A percentile compares a stretch with the other conserved stretches of the same genome.
These are phyloP conservation scores for Colletotrichum lini DNA, from an alignment of 2,329 filamentous ascomycete species.

Conservation along the genomic window DNA sequence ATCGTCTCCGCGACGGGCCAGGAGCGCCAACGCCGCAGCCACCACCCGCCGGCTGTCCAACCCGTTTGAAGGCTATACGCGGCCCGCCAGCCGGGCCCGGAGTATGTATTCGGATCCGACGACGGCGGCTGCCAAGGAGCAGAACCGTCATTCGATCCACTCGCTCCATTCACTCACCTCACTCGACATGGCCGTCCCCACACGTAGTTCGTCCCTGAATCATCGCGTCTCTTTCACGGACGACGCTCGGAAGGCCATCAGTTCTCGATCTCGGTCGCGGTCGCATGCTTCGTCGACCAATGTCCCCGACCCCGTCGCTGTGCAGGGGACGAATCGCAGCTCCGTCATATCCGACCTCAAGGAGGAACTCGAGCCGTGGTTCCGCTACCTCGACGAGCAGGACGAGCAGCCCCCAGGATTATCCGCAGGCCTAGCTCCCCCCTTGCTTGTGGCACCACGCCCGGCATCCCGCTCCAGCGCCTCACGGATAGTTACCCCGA, in stretches of 20 bases:
- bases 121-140: conserved; percentile 6
- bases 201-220: conserved; percentile 39
- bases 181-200: conserved; percentile 39
- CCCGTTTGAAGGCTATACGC: conserved; percentile 40
- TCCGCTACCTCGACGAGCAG: conserved; percentile 41
- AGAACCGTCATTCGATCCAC: conserved; percentile 21
- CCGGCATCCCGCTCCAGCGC: conserved; percentile 16
- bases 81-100: conserved; percentile 38
- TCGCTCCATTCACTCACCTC: conserved; percentile 23
- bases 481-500: conserved; percentile 12
- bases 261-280: conserved; percentile 22
- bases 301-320: conserved; percentile 19
- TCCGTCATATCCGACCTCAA: conserved; percentile 41
- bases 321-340: conserved; percentile 16
- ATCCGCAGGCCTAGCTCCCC: conserved; percentile 25
- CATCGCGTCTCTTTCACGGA: conserved; percentile 34
- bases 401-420: not conserved
- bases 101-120: conserved; percentile 36
- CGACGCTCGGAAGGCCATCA: conserved; percentile 35
- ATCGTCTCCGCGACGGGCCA: conserved; percentile 32
- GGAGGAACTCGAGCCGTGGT: conserved; percentile 43
- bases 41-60: conserved; percentile 27
- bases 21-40: conserved; percentile 39
- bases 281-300: conserved; percentile 17
- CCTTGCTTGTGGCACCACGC: conserved; percentile 26